A percentile compares a stretch with the other conserved stretches of the same genome.
phyloP scores from a whole-genome alignment of 495 filamentous ascomycete genomes.

The Talaromyces adpressus region DNA sequence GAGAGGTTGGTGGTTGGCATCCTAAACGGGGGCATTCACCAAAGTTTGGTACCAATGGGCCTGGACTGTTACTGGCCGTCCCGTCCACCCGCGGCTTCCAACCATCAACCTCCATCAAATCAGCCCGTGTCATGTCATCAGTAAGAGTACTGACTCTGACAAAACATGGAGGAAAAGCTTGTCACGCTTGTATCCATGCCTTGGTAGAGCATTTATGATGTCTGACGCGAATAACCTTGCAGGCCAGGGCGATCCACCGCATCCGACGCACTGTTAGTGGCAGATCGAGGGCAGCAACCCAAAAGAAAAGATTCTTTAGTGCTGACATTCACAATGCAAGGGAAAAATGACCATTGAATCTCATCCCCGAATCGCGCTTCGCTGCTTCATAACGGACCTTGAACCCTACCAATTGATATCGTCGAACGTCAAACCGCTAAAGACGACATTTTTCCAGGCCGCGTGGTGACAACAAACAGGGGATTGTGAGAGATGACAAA shows the following conservation, averaged over 20 bases:
- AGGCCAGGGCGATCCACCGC: not conserved
- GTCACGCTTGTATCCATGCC: not conserved
- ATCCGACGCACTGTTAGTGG: not conserved
- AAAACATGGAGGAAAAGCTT: not conserved
- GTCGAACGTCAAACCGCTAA: not conserved
- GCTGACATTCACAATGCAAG: not conserved
- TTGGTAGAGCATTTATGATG: not conserved
- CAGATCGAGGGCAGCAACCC: not conserved
- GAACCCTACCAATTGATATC: not conserved
- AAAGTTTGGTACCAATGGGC: constrained; percentile 5
- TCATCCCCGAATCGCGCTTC: not conserved
- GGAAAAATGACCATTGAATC: not conserved
- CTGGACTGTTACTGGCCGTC: constrained; percentile 2
- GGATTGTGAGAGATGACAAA: not conserved
- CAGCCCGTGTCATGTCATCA: not conserved
- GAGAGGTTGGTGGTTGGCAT: not conserved
- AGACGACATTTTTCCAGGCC: not conserved
- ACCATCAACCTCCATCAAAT: not conserved
- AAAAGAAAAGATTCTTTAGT: not conserved
- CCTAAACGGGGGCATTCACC: not conserved
- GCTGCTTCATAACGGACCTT: not conserved
- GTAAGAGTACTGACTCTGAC: not conserved
- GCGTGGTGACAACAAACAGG: not conserved
- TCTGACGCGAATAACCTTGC: not conserved
- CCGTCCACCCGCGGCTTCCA: constrained; percentile 3